Percentiles rank a stretch among this genome's conserved stretches.
These are phyloP conservation scores for Oryza rufipogon DNA, from an alignment of 176 grass and related monocot genomes.

Conservation along the genomic window DNA sequence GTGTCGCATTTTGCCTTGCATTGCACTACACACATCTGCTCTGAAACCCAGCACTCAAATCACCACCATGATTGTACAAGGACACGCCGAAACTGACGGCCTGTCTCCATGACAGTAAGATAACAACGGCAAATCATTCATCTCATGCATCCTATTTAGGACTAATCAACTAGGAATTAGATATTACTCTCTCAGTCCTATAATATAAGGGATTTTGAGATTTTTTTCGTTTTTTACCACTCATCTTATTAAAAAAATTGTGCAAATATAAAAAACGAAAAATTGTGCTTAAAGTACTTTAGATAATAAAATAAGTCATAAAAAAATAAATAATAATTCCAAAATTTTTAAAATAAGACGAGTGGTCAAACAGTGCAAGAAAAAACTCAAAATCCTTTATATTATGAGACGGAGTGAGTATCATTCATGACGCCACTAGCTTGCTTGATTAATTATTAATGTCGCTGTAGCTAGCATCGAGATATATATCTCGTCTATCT, in stretches of 20 bases:
- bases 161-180: background rate
- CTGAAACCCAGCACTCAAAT: conserved; percentile 4
- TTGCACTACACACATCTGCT: conserved; percentile 41
- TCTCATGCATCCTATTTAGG: background rate
- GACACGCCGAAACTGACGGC: conserved; percentile 37
- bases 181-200: background rate
- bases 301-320: no score
- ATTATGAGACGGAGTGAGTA: no score
- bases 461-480: no score
- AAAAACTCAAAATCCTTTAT: no score
- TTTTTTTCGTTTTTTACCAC: no score
- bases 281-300: no score
- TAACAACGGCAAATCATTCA: conserved; percentile 12
- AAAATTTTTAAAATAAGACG: no score
- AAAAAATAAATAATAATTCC: no score
- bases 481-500: background rate
- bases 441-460: background rate
- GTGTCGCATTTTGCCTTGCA: conserved; percentile 34
- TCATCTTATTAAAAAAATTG: no score
- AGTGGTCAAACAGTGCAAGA: no score
- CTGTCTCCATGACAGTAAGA: conserved; percentile 44
- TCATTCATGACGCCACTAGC: background rate
- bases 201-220: no score
- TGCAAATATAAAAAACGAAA: no score
- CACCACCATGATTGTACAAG: conserved; percentile 24